Base-by-base conservation (phyloP, 805 yeast species). In the Nakazawaea sp. region DNA sequence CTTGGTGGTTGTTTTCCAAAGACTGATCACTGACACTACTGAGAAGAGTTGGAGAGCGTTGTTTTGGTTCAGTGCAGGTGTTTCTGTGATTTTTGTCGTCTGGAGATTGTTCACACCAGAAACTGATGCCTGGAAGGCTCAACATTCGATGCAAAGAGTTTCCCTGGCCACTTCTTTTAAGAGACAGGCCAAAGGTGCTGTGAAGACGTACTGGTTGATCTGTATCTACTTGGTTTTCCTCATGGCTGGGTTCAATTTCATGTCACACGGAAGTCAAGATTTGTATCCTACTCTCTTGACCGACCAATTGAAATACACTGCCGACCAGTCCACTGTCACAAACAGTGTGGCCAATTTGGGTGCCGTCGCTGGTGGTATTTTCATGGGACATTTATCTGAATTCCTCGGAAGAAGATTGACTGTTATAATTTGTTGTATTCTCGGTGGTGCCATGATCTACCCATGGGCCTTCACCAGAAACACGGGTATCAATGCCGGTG, bases 41-140 rank as follows among this genome's bases (percentile, higher is more conserved):
- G 47, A 60, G 1, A 65, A 73, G 41, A 62, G 66, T 0, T 79
- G 87, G 87, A 70, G 82, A 57, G 66, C 81, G 2, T 51, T 80
- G 38, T 77, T 76, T 53, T 77, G 82, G 78, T 77, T 80, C 46
- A 71, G 79, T 44, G 77, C 85, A n/a, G 81, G 82, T 33, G 61
- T 67, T 27, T 66, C 72, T 36, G 57, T 59, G 30, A 41, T 65
- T 8, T 56, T 70, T 38, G 58, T 65, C 35, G 42, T 49, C 23
- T 66, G 67, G 62, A 67, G 76, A 57, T 39, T 62, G 23, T 8
- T 47, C 1, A 49, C 68, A 4, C 76, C 76, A 27, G 76, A 71
- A 45, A 75, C 81, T 9, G 71, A 74, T 35, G 70, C 71, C 6
- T 78, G 66, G 58, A 45, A 62, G 45, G 57, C 64, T 50, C 64